Evolutionary conservation across 768 basidiomycete species (phyloP).

Genomic region (Jaapia argillacea): DNA sequence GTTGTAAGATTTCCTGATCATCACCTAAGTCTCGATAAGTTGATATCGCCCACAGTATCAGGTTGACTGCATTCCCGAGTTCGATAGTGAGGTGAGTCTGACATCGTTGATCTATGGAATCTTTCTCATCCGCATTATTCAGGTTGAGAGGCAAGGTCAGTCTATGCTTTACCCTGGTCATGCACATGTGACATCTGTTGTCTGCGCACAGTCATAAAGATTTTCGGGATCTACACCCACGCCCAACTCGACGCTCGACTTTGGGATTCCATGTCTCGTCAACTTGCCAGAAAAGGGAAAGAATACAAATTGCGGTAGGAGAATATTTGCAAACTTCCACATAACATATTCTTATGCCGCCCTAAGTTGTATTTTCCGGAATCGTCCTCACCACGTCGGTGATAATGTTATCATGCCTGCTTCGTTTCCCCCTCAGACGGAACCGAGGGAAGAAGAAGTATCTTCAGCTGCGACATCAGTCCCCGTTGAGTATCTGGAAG

Average conservation of each 20-base stretch:
- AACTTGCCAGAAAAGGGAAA: slow-evolving; percentile 26
- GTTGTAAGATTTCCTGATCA: slow-evolving; percentile 8
- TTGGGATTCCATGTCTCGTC: slow-evolving; percentile 28
- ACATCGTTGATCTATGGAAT: background rate
- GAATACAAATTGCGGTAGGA: slow-evolving; percentile 37
- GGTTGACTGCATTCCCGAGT: slow-evolving; percentile 16
- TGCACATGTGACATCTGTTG: background rate
- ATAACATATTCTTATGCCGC: background rate
- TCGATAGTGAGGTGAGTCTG: slow-evolving; percentile 11
- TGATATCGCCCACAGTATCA: slow-evolving; percentile 1
- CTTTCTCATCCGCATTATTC: background rate
- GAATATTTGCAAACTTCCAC: too few relatives aligned
- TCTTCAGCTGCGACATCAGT: too few relatives aligned
- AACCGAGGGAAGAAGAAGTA: too few relatives aligned
- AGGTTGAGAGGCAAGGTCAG: slow-evolving; percentile 22
- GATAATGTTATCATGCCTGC: slow-evolving; percentile 33
- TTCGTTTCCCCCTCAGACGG: slow-evolving; percentile 33
- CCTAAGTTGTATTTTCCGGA: slow-evolving; percentile 32
- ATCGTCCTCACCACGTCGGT: slow-evolving; percentile 17
- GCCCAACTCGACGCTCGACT: slow-evolving; percentile 25
- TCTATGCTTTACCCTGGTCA: background rate
- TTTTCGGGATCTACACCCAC: slow-evolving; percentile 33
- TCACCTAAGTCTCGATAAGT: background rate
- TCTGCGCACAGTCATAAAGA: slow-evolving; percentile 22
- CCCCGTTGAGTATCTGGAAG: slow-evolving; percentile 29